These are phyloP conservation scores for Clonostachys chloroleuca DNA, from an alignment of 2,329 filamentous ascomycete genomes.

Conservation along the genomic window DNA sequence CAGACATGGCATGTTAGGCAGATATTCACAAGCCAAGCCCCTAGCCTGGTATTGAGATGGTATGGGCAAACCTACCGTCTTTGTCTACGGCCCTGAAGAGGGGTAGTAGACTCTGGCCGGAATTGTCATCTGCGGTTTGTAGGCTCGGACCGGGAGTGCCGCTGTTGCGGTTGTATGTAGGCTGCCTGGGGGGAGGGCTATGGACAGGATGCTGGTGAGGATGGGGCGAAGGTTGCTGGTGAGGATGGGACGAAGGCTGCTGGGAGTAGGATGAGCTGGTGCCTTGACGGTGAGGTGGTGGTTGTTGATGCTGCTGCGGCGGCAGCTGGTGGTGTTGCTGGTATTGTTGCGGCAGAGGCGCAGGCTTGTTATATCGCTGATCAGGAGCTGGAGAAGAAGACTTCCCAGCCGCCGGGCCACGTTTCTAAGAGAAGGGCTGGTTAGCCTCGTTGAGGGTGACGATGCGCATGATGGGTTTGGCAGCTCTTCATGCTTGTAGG, in stretches of 20 bases:
- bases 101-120: conserved; percentile 73
- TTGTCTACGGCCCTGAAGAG: conserved; percentile 91
- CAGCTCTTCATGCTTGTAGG: neutral
- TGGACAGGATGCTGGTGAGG: no score
- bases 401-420: conserved; percentile 14
- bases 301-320: no score
- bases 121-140: conserved; percentile 46
- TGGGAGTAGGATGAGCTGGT: conserved; percentile 26
- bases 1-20: neutral
- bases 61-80: conserved; percentile 48
- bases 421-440: conserved; percentile 21
- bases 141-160: conserved; percentile 62
- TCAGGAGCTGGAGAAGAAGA: neutral
- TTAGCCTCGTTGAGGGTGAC: no score
- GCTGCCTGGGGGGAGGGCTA: no score
- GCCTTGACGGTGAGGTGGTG: no score
- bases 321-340: conserved; percentile 15
- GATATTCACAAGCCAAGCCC: neutral
- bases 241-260: conserved; percentile 3
- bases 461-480: no score
- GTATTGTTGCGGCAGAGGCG: conserved; percentile 21
- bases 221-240: neutral
- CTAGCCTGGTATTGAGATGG: neutral
- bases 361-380: conserved; percentile 10
- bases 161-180: no score